A percentile compares a stretch with the other conserved stretches of the same genome.
These are phyloP conservation scores for Hyphopichia homilentoma DNA, from an alignment of 805 yeast species.

Conservation along the genomic window DNA sequence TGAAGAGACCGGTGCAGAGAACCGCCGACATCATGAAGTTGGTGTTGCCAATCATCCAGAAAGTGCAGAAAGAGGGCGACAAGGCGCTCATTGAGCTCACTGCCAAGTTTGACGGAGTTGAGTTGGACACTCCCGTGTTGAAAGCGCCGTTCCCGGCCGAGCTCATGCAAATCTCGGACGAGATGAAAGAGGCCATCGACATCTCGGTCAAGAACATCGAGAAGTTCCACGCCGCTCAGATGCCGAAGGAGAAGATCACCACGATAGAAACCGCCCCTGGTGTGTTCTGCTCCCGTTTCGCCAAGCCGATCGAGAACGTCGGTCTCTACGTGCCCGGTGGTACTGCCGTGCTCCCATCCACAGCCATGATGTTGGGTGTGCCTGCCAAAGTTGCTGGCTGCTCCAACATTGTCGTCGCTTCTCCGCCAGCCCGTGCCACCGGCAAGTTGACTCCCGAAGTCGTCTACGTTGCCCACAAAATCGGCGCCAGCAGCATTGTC, in stretches of 20 bases:
- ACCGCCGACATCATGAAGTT: constrained; percentile 89
- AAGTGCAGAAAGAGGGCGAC: constrained; percentile 78
- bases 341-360: constrained; percentile 95
- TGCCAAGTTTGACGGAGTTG: constrained; percentile 85
- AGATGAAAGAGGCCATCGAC: constrained; percentile 81
- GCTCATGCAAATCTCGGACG: constrained; percentile 67
- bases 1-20: constrained; percentile 93
- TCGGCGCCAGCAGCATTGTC: constrained; percentile 86
- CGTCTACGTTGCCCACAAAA: constrained; percentile 93
- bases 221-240: constrained; percentile 92
- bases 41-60: constrained; percentile 83
- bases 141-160: constrained; percentile 84
- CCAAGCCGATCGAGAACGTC: constrained; percentile 90
- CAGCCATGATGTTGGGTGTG: constrained; percentile 96
- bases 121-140: constrained; percentile 66
- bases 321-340: constrained; percentile 99
- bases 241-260: constrained; percentile 63
- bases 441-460: constrained; percentile 96
- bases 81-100: constrained; percentile 85
- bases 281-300: constrained; percentile 88
- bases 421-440: constrained; percentile 87
- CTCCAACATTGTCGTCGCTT: constrained; percentile 83
- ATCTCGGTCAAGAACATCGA: constrained; percentile 83
- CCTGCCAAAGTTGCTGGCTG: constrained; percentile 99
- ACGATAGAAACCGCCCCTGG: constrained; percentile 93